A percentile compares a stretch with the other conserved stretches of the same genome.
These are phyloP conservation scores for Theobroma cacao DNA, from an alignment of 345 rosid species.

Conservation along the genomic window DNA sequence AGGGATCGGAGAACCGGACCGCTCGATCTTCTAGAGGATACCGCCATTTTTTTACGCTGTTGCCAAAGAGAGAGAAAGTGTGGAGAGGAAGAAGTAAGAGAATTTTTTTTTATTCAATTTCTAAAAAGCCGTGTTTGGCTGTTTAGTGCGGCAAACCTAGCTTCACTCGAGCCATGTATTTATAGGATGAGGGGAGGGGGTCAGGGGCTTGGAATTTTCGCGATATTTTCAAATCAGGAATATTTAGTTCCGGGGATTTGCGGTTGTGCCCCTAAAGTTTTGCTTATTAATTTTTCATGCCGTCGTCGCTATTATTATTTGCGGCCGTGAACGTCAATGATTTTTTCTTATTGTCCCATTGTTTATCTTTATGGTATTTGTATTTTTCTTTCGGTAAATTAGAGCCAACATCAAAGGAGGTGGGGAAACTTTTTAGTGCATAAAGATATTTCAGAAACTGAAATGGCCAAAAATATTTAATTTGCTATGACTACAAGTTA, in stretches of 20 bases:
- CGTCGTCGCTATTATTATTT: not conserved
- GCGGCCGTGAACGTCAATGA: not conserved
- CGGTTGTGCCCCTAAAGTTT: not conserved
- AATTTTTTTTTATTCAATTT: not conserved
- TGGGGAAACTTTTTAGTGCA: no score
- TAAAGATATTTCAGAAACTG: not conserved
- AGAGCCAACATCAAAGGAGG: not conserved
- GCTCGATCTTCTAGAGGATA: conserved; percentile 39
- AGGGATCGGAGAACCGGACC: conserved; percentile 41
- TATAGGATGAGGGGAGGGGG: conserved; percentile 28
- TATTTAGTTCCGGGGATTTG: not conserved
- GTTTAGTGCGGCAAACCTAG: conserved; percentile 49
- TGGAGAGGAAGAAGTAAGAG: not conserved
- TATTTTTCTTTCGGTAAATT: not conserved
- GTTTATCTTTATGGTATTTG: not conserved
- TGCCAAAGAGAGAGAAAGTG: conserved; percentile 18
- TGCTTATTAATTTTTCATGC: not conserved
- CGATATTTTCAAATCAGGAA: conserved; percentile 11
- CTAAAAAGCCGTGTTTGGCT: conserved; percentile 26
- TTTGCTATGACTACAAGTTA: not conserved
- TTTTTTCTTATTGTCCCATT: not conserved
- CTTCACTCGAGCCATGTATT: conserved; percentile 39
- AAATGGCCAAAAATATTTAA: not conserved
- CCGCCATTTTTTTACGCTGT: conserved; percentile 38
- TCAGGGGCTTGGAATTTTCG: not conserved